Percentiles rank a stretch among this genome's conserved stretches.
These are phyloP conservation scores for Limnomonas spitsbergensis DNA, from an alignment of 139 green algal genomes.

Conservation along the genomic window DNA sequence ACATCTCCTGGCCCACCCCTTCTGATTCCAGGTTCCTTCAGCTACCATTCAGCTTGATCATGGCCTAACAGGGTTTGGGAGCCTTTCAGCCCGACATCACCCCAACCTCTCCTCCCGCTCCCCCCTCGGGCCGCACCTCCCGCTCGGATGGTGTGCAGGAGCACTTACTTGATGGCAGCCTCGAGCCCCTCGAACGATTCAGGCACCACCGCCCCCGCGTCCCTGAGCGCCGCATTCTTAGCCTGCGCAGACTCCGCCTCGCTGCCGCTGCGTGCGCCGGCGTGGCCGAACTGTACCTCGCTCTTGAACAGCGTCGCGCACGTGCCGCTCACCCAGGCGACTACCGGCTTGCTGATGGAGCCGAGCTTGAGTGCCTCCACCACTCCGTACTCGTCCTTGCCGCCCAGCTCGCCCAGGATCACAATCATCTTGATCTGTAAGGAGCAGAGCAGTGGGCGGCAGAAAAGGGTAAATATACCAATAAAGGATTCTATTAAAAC, in stretches of 20 bases:
- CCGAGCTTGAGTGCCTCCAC: slow-evolving; percentile 74
- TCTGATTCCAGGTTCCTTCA: too few relatives aligned
- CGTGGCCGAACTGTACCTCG: slow-evolving; percentile 96
- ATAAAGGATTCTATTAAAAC: too few relatives aligned
- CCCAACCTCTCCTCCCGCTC: too few relatives aligned
- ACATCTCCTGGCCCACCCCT: too few relatives aligned
- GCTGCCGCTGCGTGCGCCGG: slow-evolving; percentile 68
- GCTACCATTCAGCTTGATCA: too few relatives aligned
- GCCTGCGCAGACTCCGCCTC: slow-evolving; percentile 60
- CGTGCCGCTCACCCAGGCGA: slow-evolving; percentile 83
- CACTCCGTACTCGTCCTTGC: slow-evolving; percentile 87
- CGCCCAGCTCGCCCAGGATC: slow-evolving; percentile 89
- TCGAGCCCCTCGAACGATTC: slow-evolving; percentile 88
- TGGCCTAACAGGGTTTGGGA: too few relatives aligned
- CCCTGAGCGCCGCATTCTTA: slow-evolving; percentile 85
- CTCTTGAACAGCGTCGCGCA: slow-evolving; percentile 92
- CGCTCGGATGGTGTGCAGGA: too few relatives aligned
- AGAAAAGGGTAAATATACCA: too few relatives aligned
- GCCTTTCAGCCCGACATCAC: too few relatives aligned
- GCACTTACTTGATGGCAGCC: slow-evolving; percentile 46
- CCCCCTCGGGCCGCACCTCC: too few relatives aligned
- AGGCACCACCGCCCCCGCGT: slow-evolving; percentile 82
- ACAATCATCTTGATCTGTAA: slow-evolving; percentile 89
- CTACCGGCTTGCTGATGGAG: slow-evolving; percentile 86
- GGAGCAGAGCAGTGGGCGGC: too few relatives aligned